Evolutionary conservation across 2,329 filamentous ascomycete species (phyloP).

Genomic region (Pseudogymnoascus sp.): DNA sequence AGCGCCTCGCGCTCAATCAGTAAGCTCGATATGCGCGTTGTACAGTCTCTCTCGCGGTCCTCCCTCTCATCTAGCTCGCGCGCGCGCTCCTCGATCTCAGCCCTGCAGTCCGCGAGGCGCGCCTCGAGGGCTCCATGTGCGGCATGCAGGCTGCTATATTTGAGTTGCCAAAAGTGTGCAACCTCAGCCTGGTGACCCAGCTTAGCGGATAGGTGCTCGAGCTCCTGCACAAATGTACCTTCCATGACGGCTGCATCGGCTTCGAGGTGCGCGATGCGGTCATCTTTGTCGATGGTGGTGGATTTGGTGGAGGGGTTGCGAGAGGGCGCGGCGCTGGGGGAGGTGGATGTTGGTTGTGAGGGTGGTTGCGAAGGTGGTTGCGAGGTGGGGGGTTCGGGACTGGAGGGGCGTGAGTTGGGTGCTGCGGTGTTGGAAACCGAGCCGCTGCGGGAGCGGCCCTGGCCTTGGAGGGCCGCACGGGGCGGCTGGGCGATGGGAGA

Average conservation of each 20-base stretch:
- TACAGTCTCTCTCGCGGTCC: constrained; percentile 23
- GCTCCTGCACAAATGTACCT: constrained; percentile 42
- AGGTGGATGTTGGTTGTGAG: constrained; percentile 9
- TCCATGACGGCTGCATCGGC: constrained; percentile 45
- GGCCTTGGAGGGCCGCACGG: constrained; percentile 17
- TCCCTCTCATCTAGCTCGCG: constrained; percentile 36
- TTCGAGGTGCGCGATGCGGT: constrained; percentile 44
- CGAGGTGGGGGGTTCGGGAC: not conserved
- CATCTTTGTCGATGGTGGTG: constrained; percentile 36
- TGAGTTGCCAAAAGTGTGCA: constrained; percentile 48
- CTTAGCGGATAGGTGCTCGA: constrained; percentile 42
- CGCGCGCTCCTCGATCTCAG: constrained; percentile 41
- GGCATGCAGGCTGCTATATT: constrained; percentile 36
- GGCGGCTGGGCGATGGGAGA: constrained; percentile 20
- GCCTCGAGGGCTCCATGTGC: constrained; percentile 43
- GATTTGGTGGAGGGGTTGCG: constrained; percentile 6
- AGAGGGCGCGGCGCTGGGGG: constrained; percentile 9
- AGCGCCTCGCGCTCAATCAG: constrained; percentile 30
- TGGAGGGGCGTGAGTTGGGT: not conserved
- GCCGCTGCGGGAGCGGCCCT: constrained; percentile 13
- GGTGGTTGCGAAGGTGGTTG: not conserved
- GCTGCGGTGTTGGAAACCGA: constrained; percentile 10
- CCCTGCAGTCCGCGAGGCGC: constrained; percentile 42
- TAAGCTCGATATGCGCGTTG: constrained; percentile 21
- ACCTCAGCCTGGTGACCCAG: constrained; percentile 41